A percentile compares a stretch with the other conserved stretches of the same genome.
Evolutionary conservation across 176 grass and related monocot genomes (phyloP).

Genomic region (barley (Hordeum vulgare)): DNA sequence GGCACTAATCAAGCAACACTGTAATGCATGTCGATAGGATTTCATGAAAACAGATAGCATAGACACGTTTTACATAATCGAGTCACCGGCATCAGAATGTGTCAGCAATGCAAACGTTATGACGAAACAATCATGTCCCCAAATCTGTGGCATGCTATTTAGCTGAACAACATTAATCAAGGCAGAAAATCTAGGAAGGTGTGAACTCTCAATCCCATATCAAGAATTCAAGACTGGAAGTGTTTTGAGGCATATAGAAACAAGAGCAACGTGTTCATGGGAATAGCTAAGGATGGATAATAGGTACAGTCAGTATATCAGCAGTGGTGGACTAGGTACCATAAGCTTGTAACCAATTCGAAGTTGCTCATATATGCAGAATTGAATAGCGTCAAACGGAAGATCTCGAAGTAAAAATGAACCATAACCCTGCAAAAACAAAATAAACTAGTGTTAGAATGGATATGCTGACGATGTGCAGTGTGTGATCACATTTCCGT

Average conservation of each 20-base stretch:
- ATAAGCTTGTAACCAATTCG: slow-evolving; percentile 83
- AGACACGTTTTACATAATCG: background rate
- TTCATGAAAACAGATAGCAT: background rate
- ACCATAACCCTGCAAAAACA: slow-evolving; percentile 66
- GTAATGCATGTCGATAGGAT: background rate
- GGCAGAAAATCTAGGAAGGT: background rate
- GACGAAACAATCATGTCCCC: background rate
- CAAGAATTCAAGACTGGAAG: background rate
- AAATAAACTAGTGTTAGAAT: background rate
- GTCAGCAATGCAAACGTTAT: background rate
- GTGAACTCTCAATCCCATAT: background rate
- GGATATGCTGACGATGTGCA: background rate
- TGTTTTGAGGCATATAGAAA: background rate
- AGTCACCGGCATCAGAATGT: background rate
- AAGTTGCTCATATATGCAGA: slow-evolving; percentile 94
- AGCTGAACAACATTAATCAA: background rate
- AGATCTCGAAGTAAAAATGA: slow-evolving; percentile 94
- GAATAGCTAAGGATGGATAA: background rate
- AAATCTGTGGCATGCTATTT: background rate
- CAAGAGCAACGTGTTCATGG: background rate
- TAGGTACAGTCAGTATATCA: background rate
- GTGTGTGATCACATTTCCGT: background rate
- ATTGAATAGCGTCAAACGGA: slow-evolving; percentile 92
- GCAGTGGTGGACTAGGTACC: slow-evolving; percentile 30
- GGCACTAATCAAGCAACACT: background rate